Base-by-base conservation (phyloP, 2,329 filamentous ascomycete species). In the Cytospora piceicola region DNA sequence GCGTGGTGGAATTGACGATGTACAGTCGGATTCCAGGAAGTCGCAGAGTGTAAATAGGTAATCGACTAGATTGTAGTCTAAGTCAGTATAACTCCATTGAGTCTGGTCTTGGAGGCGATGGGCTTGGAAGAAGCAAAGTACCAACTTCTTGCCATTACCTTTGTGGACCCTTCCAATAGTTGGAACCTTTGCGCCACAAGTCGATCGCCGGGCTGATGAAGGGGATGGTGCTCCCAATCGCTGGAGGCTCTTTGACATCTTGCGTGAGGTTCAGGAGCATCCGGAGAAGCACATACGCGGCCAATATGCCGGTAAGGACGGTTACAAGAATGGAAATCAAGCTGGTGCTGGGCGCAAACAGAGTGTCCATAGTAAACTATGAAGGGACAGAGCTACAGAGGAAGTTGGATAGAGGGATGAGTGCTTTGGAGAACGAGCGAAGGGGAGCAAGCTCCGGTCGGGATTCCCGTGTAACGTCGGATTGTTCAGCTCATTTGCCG, bases 61-160 rank as follows among this genome's bases (percentile, higher is more conserved):
- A 24, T 3, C 52, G 63, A 68, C 32, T 56, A 63, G 61, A 69
- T 62, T 58, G 68, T 70, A 30, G 27, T 42, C 22, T 7, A n/a
- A 30, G 34, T 58, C 46, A 51, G 55, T 58, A 22, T 9, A 57
- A 34, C 54, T 24, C 24, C 32, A 24, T 20, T 24, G 27, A n/a
- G 22, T n/a, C n/a, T 58, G 22, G 22, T 22, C 20, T 3, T 29
- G 34, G 17, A 58, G 55, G 34, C n/a, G 49, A 11, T 4, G 2
- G 36, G 32, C 14, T 49, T n/a, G 27, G 3, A 32, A 32, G 30
- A 32, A 32, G 30, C 30, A 32, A 32, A 32, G 30, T 9, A 32
- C 5, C 14, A 57, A 29, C 8, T 39, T 17, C 36, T 39, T 39
- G 22, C 36, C 14, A 14, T 58, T 58, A 42, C 55, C 34, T 58